Evolutionary conservation across 129 eudicot species (phyloP).

Genomic region (sunflower (Helianthus annuus)): DNA sequence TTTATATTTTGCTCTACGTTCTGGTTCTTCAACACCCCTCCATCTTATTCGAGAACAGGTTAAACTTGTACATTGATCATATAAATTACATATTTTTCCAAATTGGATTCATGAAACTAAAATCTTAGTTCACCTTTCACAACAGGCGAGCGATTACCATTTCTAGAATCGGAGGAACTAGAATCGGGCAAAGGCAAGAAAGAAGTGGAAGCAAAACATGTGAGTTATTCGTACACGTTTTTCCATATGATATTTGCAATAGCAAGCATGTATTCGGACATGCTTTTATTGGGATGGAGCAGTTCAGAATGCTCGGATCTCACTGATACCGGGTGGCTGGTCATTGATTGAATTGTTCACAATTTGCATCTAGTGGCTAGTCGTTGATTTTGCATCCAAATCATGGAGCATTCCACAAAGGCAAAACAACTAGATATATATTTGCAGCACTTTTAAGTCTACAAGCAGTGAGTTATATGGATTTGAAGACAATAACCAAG

Average conservation of each 20-base stretch:
- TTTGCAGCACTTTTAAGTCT: no score
- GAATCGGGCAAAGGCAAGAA: slow-evolving; percentile 74
- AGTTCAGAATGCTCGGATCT: slow-evolving; percentile 38
- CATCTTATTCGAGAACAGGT: slow-evolving; percentile 95
- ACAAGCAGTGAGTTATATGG: no score
- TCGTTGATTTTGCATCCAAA: no score
- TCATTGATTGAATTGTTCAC: no score
- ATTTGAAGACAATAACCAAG: no score
- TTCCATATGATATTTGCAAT: slow-evolving; percentile 94
- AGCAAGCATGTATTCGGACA: slow-evolving; percentile 98
- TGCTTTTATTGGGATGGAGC: slow-evolving; percentile 98
- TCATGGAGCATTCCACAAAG: no score
- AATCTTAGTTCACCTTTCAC: not conserved
- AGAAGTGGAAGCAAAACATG: slow-evolving; percentile 63
- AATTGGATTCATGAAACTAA: not conserved
- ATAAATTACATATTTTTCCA: not conserved
- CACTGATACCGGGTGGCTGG: slow-evolving; percentile 72
- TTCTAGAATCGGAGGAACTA: slow-evolving; percentile 49
- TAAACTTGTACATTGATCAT: not conserved
- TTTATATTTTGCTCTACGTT: slow-evolving; percentile 92
- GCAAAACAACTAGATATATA: no score
- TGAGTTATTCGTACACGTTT: slow-evolving; percentile 82
- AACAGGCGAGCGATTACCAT: slow-evolving; percentile 40
- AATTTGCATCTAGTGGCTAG: no score
- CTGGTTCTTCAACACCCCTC: slow-evolving; percentile 97